Evolutionary conservation across 345 rosid species (phyloP).

Genomic region (Cardamine resedifolia): DNA sequence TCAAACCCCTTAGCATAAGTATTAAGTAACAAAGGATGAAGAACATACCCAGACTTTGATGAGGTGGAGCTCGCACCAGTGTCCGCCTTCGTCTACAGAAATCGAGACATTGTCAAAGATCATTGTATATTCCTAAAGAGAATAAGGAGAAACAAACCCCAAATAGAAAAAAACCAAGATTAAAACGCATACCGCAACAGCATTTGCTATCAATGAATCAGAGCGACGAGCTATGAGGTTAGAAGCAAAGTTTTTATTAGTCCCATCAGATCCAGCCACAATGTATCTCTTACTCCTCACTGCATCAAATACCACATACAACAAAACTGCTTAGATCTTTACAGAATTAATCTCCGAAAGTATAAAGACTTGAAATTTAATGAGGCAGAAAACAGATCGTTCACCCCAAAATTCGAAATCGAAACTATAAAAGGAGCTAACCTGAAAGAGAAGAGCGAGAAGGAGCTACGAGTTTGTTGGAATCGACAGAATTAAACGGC

Average conservation of each 20-base stretch:
- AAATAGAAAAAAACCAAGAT: background rate
- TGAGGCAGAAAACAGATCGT: background rate
- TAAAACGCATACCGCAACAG: conserved; percentile 55
- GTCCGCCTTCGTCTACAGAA: conserved; percentile 54
- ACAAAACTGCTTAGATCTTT: background rate
- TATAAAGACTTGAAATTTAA: too few species aligned
- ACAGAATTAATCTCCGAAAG: background rate
- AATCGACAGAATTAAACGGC: conserved; percentile 47
- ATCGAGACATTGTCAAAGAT: background rate
- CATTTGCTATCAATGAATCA: conserved; percentile 54
- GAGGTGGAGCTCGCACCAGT: conserved; percentile 52
- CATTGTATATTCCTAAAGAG: background rate
- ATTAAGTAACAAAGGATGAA: background rate
- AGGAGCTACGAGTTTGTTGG: conserved; percentile 38
- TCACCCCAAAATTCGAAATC: background rate
- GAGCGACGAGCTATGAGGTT: conserved; percentile 39
- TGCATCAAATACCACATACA: conserved; percentile 26
- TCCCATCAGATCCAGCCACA: conserved; percentile 63
- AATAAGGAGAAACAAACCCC: background rate
- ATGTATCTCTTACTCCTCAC: conserved; percentile 48
- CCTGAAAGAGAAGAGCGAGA: conserved; percentile 56
- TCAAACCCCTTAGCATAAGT: background rate
- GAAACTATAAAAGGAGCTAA: too few species aligned
- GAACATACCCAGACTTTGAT: conserved; percentile 63
- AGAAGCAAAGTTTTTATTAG: conserved; percentile 36